Percentiles rank a stretch among this genome's conserved stretches.
phyloP scores from a whole-genome alignment of 176 grass and related monocot species.

The Oryza meridionalis region DNA sequence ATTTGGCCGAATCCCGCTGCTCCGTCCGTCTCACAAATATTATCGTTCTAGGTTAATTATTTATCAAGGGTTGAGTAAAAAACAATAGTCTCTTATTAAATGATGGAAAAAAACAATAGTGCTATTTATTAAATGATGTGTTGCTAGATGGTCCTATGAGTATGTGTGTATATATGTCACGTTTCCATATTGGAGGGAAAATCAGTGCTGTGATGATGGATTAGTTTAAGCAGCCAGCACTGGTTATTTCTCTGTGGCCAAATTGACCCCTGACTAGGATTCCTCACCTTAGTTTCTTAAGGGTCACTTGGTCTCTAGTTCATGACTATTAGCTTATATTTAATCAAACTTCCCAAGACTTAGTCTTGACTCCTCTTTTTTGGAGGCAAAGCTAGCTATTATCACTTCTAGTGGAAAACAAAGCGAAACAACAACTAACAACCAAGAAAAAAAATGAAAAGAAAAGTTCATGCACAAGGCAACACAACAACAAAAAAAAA shows the following conservation, averaged over 20 bases:
- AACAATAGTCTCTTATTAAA: too few species aligned
- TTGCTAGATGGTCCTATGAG: too few species aligned
- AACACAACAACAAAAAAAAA: background rate
- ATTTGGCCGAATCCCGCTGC: too few species aligned
- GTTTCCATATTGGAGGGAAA: background rate
- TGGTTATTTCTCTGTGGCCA: background rate
- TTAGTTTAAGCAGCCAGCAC: background rate
- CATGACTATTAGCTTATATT: background rate
- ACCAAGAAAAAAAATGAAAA: background rate
- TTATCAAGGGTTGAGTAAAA: too few species aligned
- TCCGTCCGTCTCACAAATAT: too few species aligned
- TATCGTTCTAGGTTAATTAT: too few species aligned
- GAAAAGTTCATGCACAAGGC: background rate
- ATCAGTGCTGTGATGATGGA: background rate
- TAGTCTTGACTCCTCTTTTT: background rate
- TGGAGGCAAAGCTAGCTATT: background rate
- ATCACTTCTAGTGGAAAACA: slow-evolving; percentile 1
- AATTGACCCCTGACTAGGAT: slow-evolving; percentile 37
- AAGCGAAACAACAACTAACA: background rate
- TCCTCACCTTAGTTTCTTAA: background rate
- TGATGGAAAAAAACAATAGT: too few species aligned
- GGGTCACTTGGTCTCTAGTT: background rate
- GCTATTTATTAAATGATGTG: too few species aligned
- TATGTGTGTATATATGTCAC: too few species aligned
- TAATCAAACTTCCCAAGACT: background rate